Conservation (phyloP, 2,329 filamentous ascomycete genomes). For the Hansfordia pulvinata region DNA sequence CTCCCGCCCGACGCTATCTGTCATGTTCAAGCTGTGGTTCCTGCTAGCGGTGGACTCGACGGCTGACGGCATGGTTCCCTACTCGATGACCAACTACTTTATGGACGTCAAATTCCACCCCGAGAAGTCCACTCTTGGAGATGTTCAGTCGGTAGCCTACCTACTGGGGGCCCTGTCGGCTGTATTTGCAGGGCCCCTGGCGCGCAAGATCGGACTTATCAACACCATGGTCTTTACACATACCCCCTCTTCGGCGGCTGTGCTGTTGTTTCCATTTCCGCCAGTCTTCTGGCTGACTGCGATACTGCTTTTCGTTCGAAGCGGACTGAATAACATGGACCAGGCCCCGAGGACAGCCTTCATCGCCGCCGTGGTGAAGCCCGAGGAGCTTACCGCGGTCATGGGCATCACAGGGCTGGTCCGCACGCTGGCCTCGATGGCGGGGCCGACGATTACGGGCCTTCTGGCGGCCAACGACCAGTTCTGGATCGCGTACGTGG, state of each 20-base stretch:
- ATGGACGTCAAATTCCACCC: conserved; percentile 41
- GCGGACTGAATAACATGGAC: conserved; percentile 55
- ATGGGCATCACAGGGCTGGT: conserved; percentile 54
- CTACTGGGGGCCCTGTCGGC: conserved; percentile 38
- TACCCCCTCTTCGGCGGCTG: conserved; percentile 46
- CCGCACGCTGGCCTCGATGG: conserved; percentile 42
- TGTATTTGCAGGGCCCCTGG: conserved; percentile 42
- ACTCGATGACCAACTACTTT: conserved; percentile 44
- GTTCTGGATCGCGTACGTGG: conserved; percentile 51
- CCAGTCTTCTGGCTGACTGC: conserved; percentile 35
- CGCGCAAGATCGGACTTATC: conserved; percentile 43
- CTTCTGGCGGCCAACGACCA: conserved; percentile 33
- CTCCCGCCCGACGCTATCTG: conserved; percentile 37
- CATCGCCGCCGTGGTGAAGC: conserved; percentile 51
- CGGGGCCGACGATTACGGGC: conserved; percentile 41
- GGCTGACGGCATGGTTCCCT: conserved; percentile 51
- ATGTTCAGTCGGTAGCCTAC: conserved; percentile 39
- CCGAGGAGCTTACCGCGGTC: conserved; percentile 53
- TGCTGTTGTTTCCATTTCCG: conserved; percentile 45
- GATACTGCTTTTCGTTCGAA: conserved; percentile 41
- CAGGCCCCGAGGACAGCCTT: conserved; percentile 53
- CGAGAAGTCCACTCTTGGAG: conserved; percentile 42
- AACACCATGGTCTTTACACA: conserved; percentile 54
- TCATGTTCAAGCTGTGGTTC: conserved; percentile 53
- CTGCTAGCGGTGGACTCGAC: conserved; percentile 50